Base-by-base conservation (phyloP, 2,329 filamentous ascomycete species). In the Alternaria brassicae region DNA sequence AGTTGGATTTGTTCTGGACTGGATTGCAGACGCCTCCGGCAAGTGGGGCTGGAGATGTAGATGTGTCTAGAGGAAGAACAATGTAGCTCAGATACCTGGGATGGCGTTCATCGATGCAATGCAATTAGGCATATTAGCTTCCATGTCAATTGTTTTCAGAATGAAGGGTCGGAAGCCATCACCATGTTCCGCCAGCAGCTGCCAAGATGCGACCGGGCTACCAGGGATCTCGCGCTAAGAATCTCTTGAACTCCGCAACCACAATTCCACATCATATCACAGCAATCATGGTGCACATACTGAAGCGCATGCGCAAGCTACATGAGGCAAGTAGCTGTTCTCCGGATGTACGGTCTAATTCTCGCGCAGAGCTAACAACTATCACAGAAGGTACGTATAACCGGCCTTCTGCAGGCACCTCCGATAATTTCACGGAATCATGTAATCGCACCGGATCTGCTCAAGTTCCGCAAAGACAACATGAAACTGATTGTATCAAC, bases 261-360 rank as follows among this genome's bases (percentile, higher is more conserved):
- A 27, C 60, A 67, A 53, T 54, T 52, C 44, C 37, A 59, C 40
- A 58, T 36, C 56, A 60, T 44, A 57, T 45, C 61, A 68, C 57
- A 67, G 53, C 65, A 69, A 69, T 60, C 66, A 87, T 86, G 85
- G 81, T 83, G 52, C 81, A 82, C 66, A 78, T 90, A 80, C 76
- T 86, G 73, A 87, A 88, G 80, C 89, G 92, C 71, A 88, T 92
- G 85, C 88, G 89, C 77, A 88, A 87, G 79, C 82, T 96, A 76
- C 88, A 87, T 78, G 83, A 85, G 78, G 91, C 92, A 84, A 78
- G 88, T 83, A 8, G 39, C 36, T 41, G 7, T 7, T 23, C 7
- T 52, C 10, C 19, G 36, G 23, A 9, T 13, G 34, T 13, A n/a
- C 52, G 23, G 17, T n/a, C 17, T 15, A 17, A 6, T 21, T 57